Base-by-base conservation (phyloP, 208 protist species). In the Leishmania braziliensis region DNA sequence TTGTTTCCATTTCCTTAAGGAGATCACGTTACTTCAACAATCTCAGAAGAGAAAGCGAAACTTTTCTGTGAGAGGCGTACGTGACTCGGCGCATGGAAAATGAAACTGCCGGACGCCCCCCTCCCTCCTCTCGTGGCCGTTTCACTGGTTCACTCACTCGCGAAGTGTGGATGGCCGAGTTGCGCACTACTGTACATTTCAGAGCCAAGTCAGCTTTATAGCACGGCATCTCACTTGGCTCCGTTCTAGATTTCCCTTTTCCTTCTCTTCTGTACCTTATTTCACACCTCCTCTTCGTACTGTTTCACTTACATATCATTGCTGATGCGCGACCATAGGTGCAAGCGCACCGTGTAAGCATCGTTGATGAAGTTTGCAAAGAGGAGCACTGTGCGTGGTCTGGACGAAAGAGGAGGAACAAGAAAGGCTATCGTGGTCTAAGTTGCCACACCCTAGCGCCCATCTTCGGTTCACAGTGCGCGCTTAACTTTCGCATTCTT, bases 1-100 rank as follows among this genome's bases (percentile, higher is more conserved):
- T 77, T 68, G 58, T 50, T 5, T 39, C 48, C 71, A n/a, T 56
- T 12, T 82, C 3, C 6, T 71, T 73, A 54, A 73, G 33, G 46
- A 36, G 46, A 5, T 46, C 18, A 48, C 10, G 20, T 36, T 51
- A 46, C 16, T 73, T 73, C 69, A 9, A 36, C 69, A 73, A 20
- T 6, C 18, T 53, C 46, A 73, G 46, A 73, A 71, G 12, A 48
- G 66, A 71, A 73, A 36, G 26, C 12, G 33, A 18, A 36, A 18
- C 69, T 36, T 46, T 36, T 23, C 26, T 12, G 26, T 54, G 23
- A 16, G 26, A 16, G 46, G 46, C 43, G 16, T 53, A 73, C 69
- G 46, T 48, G 39, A 29, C n/a, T 46, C 2, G 23, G 20, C 20
- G 69, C 9, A 23, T 29, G 48, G 46, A 54, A 54, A 54, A n/a